Evolutionary conservation across 192 early-diverging fungal genomes (phyloP), one percentile per base, ranked within the genome.

Genomic region (Mycoemilia scoparia): DNA sequence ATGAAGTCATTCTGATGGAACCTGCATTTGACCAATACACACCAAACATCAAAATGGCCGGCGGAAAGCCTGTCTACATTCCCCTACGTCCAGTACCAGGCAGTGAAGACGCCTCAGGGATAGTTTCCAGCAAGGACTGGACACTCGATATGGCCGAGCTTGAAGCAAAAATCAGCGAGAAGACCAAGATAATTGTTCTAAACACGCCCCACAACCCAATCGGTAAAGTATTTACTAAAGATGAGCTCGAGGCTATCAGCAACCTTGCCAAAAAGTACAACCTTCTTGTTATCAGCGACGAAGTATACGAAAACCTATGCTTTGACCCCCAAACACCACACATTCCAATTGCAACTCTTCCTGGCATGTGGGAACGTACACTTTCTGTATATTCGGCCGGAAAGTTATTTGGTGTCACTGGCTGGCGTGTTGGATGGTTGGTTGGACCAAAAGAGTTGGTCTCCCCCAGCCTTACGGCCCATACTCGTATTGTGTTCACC

Each of bases 161-260:
- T 5, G 62, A 76, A 30, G 56, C 63, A 12, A 77, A 81, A 23
- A 64, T 89, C 31, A 86, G 71, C 2, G 55, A 64, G 5, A 66
- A 67, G 25, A 86, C 85, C 10, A 85, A 82, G 66, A 77, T 89
- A 26, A 62, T 91, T 38, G 77, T 96, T 3, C 41, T 96, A 48
- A 96, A 96, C 56, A 96, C 89, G 21, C 91, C 91, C 23, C 83
- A 96, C 65, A 96, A 96, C 54, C 91, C 91, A 2, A 66, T 73
- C 22, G 82, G 84, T 21, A 86, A 87, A 54, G 82, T 87, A 5
- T 87, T 84, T 49, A 60, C 69, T 4, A 66, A 67, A 25, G 62
- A 69, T 7, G 87, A 91, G 49, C 58, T 87, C 23, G 46, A 50
- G 22, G 72, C 68, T 19, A 78, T 96, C 45, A 85, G 75, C 20